Evolutionary conservation across 345 rosid genomes (phyloP).

Genomic region (Melastoma malabathricum): DNA sequence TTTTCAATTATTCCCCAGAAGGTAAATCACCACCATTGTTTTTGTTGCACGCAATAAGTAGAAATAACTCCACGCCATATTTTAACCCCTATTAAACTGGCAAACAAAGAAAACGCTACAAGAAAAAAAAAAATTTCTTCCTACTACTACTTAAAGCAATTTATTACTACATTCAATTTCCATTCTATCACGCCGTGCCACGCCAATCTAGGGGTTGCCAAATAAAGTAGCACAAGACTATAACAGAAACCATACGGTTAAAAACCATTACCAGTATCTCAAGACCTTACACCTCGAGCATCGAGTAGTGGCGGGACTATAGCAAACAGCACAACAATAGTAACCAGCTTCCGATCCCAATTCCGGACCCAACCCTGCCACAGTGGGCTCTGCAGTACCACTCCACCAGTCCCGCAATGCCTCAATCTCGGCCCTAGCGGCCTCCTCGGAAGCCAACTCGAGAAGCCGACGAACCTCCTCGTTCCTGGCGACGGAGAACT

Average conservation of each 20-base stretch:
- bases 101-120: too few species aligned
- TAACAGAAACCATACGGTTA: neutral
- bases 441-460: constrained; percentile 74
- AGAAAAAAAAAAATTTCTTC: too few species aligned
- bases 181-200: too few species aligned
- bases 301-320: constrained; percentile 55
- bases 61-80: too few species aligned
- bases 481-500: constrained; percentile 34
- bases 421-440: constrained; percentile 59
- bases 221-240: neutral
- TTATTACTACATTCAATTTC: too few species aligned
- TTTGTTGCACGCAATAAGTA: too few species aligned
- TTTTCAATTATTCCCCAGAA: too few species aligned
- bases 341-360: too few species aligned
- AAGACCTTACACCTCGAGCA: constrained; percentile 80
- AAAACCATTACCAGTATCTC: constrained; percentile 58
- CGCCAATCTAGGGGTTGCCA: too few species aligned
- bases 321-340: constrained; percentile 75
- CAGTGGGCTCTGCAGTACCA: neutral
- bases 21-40: too few species aligned
- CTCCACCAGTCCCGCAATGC: constrained; percentile 1
- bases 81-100: too few species aligned
- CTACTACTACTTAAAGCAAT: too few species aligned
- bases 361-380: constrained; percentile 5
- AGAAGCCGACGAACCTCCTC: constrained; percentile 73